Evolutionary conservation across 352 stramenopile species (phyloP).

Genomic region (Phytophthora palmivora): DNA sequence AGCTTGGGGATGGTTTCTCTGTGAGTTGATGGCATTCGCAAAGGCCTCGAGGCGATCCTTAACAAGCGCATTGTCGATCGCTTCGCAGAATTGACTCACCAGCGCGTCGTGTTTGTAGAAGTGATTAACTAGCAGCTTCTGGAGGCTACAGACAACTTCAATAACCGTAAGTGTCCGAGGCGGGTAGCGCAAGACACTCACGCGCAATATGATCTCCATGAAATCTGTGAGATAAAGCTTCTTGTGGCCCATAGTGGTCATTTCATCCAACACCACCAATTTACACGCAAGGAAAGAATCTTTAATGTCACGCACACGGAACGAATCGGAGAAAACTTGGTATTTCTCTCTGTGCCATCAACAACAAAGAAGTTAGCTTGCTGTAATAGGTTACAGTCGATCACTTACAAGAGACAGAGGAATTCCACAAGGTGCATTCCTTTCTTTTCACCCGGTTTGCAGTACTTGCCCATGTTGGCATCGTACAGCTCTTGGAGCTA

Average conservation of each 20-base stretch:
- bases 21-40: constrained; percentile 55
- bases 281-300: constrained; percentile 80
- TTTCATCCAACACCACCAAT: constrained; percentile 77
- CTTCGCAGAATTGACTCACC: constrained; percentile 61
- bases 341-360: constrained; percentile 55
- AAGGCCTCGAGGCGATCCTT: constrained; percentile 73
- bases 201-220: constrained; percentile 76
- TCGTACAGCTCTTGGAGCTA: constrained; percentile 82
- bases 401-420: constrained; percentile 53
- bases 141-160: constrained; percentile 61
- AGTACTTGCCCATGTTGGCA: constrained; percentile 76
- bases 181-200: constrained; percentile 69
- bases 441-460: constrained; percentile 79
- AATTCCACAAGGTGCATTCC: constrained; percentile 81
- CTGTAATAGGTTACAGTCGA: neutral
- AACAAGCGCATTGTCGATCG: constrained; percentile 62
- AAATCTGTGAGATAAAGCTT: constrained; percentile 82
- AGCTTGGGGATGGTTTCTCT: constrained; percentile 24
- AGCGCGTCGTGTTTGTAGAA: constrained; percentile 74
- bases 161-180: constrained; percentile 38
- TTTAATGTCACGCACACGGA: constrained; percentile 71
- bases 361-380: neutral
- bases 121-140: constrained; percentile 69
- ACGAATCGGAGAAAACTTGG: constrained; percentile 69
- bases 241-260: constrained; percentile 73